Evolutionary conservation across 2,329 filamentous ascomycete genomes (phyloP), one percentile per base, ranked within the genome.

Genomic region (Purpureocillium lavendulum): DNA sequence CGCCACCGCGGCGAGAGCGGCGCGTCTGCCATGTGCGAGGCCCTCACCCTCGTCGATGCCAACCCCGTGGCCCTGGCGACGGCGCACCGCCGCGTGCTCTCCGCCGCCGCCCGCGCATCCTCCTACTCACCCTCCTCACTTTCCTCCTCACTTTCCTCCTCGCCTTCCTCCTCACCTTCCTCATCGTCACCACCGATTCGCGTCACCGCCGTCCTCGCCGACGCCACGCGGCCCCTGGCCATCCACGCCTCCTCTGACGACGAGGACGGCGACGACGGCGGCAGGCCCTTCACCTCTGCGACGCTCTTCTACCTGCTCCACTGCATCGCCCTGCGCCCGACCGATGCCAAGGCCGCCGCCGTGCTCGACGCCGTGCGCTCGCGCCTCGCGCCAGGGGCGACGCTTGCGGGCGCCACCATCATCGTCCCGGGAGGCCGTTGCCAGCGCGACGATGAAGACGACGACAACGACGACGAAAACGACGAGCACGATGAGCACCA

Each of bases 221-320:
- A 70, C 43, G 55, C 60, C 24, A 58, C 54, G 6, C 42, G 55
- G 28, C 54, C 59, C 3, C 47, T 60, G 3, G n/a, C n/a, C n/a
- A n/a, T n/a, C 60, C 24, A 58, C 54, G 6, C 42, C 55, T 24
- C 54, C 59, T 3, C 47, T 60, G 3, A 59, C 59, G 4, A 41
- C 60, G 16, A 40, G 34, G 4, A 2, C 29, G 10, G 29, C 13
- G 21, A 26, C 10, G 10, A 26, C 21, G 10, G 21, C 21, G 21
- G 21, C 21, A 6, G 21, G 6, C 5, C 21, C 8, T 71, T 65
- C 45, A 60, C 66, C 45, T 64, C 64, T 1, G 62, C 72, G 37
- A 47, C 42, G 26, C 33, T 47, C 13, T 48, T 49, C 24, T 46
- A 52, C 41, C 42, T 54, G 8, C 44, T 56, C 11, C 54, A 57